Evolutionary conservation across 768 basidiomycete genomes (phyloP).

Genomic region (Lyophyllum decastes): DNA sequence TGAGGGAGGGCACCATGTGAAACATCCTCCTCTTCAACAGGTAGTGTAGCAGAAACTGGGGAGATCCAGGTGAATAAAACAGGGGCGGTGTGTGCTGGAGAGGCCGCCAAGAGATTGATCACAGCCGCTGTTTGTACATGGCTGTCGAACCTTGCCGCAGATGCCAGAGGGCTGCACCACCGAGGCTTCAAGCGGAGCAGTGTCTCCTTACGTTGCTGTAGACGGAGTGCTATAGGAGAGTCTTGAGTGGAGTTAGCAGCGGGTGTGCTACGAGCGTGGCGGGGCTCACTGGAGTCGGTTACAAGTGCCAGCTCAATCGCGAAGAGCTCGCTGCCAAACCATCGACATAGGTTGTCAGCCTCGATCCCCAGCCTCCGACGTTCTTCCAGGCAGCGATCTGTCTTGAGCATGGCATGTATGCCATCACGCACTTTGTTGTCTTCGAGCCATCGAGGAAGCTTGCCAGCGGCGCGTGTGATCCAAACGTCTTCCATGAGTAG

Average conservation of each 20-base stretch:
- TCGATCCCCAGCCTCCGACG: conserved; percentile 13
- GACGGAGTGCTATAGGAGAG: not conserved
- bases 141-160: conserved; percentile 2
- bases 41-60: not conserved
- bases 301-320: not conserved
- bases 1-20: not conserved
- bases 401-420: conserved; percentile 18
- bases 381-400: conserved; percentile 19
- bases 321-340: conserved; percentile 29
- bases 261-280: not conserved
- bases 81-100: not conserved
- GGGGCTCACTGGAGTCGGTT: not conserved
- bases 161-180: conserved; percentile 21
- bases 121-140: not conserved
- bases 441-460: conserved; percentile 31
- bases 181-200: conserved; percentile 12
- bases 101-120: no score
- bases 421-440: conserved; percentile 23
- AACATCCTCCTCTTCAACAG: not conserved
- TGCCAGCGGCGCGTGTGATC: conserved; percentile 20
- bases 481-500: conserved; percentile 38
- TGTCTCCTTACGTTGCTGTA: not conserved
- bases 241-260: not conserved
- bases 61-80: not conserved
- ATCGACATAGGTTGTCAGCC: conserved; percentile 34